These are phyloP conservation scores for Xylariaceae sp. DNA, from an alignment of 2,329 filamentous ascomycete genomes.

Conservation along the genomic window DNA sequence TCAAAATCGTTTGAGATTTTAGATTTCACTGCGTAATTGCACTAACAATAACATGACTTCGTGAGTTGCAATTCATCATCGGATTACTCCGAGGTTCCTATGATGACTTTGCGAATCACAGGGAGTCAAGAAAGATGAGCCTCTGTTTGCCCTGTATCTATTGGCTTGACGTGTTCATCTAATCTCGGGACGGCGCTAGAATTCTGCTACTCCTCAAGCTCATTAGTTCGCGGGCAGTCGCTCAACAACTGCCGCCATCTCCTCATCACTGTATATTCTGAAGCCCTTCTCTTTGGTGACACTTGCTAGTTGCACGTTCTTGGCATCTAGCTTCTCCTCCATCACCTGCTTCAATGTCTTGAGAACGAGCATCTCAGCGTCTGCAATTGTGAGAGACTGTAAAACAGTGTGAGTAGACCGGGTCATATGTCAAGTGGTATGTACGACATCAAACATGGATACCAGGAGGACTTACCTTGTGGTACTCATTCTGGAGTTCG, in stretches of 20 bases:
- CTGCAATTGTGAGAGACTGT: conserved; percentile 79
- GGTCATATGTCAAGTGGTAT: neutral
- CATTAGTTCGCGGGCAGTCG: conserved; percentile 64
- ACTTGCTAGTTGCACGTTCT: conserved; percentile 97
- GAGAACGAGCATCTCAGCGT: conserved; percentile 90
- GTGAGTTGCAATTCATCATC: neutral
- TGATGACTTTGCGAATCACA: conserved; percentile 7
- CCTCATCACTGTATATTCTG: conserved; percentile 95
- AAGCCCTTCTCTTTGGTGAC: conserved; percentile 98
- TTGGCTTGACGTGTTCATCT: conserved; percentile 12
- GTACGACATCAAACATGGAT: neutral
- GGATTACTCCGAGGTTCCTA: neutral
- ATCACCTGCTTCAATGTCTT: conserved; percentile 99
- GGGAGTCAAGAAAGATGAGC: conserved; percentile 3
- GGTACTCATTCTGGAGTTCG: conserved; percentile 97
- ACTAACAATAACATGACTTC: conserved; percentile 9
- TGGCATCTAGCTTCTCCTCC: conserved; percentile 98
- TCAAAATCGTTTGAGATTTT: neutral
- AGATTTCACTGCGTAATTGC: conserved; percentile 9
- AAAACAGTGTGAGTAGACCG: conserved; percentile 1
- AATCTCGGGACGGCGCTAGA: conserved; percentile 2
- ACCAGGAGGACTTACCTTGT: conserved; percentile 56
- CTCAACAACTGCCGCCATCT: conserved; percentile 91
- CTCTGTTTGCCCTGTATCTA: conserved; percentile 11
- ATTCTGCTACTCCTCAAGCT: conserved; percentile 5